Evolutionary conservation across 257 asterid species (phyloP).

Genomic region (Gentiana straminea): DNA sequence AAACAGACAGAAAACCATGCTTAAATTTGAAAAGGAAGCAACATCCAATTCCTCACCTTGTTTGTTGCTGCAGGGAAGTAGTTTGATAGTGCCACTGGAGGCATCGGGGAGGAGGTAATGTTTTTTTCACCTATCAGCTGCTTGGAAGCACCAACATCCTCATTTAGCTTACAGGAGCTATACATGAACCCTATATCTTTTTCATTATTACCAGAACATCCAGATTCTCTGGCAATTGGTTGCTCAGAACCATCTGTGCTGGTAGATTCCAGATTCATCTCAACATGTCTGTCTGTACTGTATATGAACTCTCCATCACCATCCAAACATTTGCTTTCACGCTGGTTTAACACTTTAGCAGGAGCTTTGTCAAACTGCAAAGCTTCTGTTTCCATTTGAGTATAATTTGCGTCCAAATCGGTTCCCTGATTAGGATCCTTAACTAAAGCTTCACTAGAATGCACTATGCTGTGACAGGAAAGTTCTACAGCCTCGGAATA

Average conservation of each 20-base stretch:
- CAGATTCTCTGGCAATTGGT: conserved; percentile 22
- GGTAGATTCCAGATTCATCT: conserved; percentile 21
- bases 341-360: conserved; percentile 20
- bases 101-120: conserved; percentile 32
- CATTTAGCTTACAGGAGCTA: conserved; percentile 22
- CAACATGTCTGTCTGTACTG: conserved; percentile 21
- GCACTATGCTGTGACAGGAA: conserved; percentile 24
- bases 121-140: conserved; percentile 38
- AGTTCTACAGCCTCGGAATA: conserved; percentile 18
- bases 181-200: conserved; percentile 21
- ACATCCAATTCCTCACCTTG: conserved; percentile 11
- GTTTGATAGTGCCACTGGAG: conserved; percentile 41
- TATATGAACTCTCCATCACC: conserved; percentile 22
- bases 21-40: neutral
- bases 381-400: conserved; percentile 26
- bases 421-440: conserved; percentile 19
- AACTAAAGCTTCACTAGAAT: conserved; percentile 30
- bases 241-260: conserved; percentile 27
- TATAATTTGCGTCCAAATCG: conserved; percentile 25
- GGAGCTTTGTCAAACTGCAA: conserved; percentile 19
- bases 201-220: conserved; percentile 24
- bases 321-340: conserved; percentile 18
- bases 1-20: too few relatives aligned
- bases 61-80: conserved; percentile 32
- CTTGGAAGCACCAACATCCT: conserved; percentile 31